Percentiles rank a stretch among this genome's conserved stretches.
phyloP scores from a whole-genome alignment of 1,284 basidiomycete species.

The Blastosporella zonata region DNA sequence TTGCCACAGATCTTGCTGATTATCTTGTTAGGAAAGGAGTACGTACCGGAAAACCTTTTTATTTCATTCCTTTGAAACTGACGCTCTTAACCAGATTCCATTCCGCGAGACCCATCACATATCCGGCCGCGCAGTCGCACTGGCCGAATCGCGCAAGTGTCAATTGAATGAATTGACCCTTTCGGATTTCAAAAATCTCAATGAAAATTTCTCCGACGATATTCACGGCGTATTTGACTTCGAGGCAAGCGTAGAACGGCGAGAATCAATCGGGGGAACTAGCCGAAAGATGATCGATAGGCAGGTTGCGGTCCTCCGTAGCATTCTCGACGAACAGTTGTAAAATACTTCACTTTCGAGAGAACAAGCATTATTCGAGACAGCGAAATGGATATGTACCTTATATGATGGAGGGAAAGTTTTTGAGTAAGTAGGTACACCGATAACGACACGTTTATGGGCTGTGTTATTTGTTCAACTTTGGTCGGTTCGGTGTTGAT shows the following conservation, averaged over 20 bases:
- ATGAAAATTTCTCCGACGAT: conserved; percentile 80
- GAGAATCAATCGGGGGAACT: conserved; percentile 91
- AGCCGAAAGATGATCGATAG: conserved; percentile 82
- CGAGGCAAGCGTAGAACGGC: conserved; percentile 92
- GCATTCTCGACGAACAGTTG: conserved; percentile 35
- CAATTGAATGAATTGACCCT: conserved; percentile 82
- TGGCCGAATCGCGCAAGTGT: conserved; percentile 83
- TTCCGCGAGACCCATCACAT: conserved; percentile 99
- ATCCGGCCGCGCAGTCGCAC: conserved; percentile 91
- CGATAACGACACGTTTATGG: too few species aligned
- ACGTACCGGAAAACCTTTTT: conserved; percentile 30
- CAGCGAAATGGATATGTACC: neutral
- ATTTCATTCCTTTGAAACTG: conserved; percentile 5
- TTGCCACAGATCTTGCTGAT: conserved; percentile 96
- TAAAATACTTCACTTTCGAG: neutral
- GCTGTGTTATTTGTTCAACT: too few species aligned
- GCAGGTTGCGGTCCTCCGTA: conserved; percentile 75
- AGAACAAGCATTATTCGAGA: neutral
- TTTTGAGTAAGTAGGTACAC: too few species aligned
- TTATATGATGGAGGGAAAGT: too few species aligned
- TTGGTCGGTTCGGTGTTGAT: conserved; percentile 14
- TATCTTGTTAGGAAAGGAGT: conserved; percentile 98
- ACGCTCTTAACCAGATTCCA: conserved; percentile 54
- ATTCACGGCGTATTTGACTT: conserved; percentile 86
- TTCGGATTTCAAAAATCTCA: conserved; percentile 76